Base-by-base conservation (phyloP, 371 early-diverging fungal species). In the Apophysomyces ossiformis region DNA sequence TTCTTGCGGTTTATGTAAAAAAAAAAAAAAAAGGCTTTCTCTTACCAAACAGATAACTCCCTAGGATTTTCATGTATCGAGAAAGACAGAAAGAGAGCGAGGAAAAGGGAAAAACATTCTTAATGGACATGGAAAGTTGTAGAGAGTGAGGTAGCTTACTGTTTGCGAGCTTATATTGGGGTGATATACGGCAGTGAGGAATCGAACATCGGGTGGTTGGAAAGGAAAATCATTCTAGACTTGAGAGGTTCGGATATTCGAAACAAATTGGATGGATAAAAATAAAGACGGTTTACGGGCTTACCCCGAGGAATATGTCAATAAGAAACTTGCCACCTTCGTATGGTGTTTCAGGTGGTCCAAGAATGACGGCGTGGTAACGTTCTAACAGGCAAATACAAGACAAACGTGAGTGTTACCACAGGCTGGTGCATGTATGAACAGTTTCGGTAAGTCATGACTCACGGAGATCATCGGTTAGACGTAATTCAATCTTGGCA, bases 241-340 rank as follows among this genome's bases (percentile, higher is more conserved):
- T 50, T 13, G 16, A 50, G 5, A 50, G n/a, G 54, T 18, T 50
- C 21, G 18, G 54, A 50, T 21, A 50, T n/a, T n/a, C 15, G 21
- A 21, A 50, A 21, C 2, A 9, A 26, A 21, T 50, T 21, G 9
- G 21, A 16, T 50, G 21, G 50, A 18, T 45, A 45, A 26, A 26
- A 26, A 26, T 2, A 26, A 41, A 41, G 41, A 11, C 13, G 8
- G 41, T 41, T 41, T 41, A 13, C 8, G 9, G 21, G 21, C 54
- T 50, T 50, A 50, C 54, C n/a, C 54, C 54, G 21, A 50, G 54
- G 7, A 21, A 26, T 21, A 50, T 50, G 21, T 50, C 54, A 16
- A 50, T 21, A 11, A 50, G 54, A 21, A 50, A 50, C 21, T 50
- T 50, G 54, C 54, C 54, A 21, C 54, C 54, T 50, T 50, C 54